Conservation (phyloP, 1,284 basidiomycete species). For the Puccinia horiana region DNA sequence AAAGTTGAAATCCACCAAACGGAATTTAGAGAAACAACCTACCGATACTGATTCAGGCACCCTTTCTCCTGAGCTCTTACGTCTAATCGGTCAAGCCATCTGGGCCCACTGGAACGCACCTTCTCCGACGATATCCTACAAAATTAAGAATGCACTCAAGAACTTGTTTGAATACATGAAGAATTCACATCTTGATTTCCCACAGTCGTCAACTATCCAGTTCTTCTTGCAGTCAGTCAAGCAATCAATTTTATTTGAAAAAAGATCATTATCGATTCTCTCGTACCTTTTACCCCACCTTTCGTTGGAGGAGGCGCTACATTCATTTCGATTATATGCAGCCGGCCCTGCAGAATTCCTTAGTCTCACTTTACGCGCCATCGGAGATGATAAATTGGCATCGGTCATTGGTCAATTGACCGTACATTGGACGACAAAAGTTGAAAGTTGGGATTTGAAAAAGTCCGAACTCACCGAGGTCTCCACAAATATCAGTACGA, state of each 20-base stretch:
- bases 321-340: slow-evolving; percentile 10
- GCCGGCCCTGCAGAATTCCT: slow-evolving; percentile 29
- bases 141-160: slow-evolving; percentile 37
- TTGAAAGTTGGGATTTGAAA: slow-evolving; percentile 24
- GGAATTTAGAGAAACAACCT: background rate
- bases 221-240: slow-evolving; percentile 35
- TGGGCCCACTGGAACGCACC: slow-evolving; percentile 43
- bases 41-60: background rate
- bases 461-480: background rate
- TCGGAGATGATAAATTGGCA: slow-evolving; percentile 44
- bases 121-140: slow-evolving; percentile 32
- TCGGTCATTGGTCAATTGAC: slow-evolving; percentile 40
- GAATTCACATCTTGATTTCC: background rate
- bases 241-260: slow-evolving; percentile 31
- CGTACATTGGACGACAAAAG: slow-evolving; percentile 27
- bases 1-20: slow-evolving; percentile 18
- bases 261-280: slow-evolving; percentile 37
- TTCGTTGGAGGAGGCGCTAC: slow-evolving; percentile 19
- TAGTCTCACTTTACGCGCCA: slow-evolving; percentile 5
- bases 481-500: background rate
- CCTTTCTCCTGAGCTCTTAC: background rate
- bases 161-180: slow-evolving; percentile 38
- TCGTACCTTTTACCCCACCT: slow-evolving; percentile 26
- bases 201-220: background rate
- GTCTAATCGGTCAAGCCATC: slow-evolving; percentile 15